These are phyloP conservation scores for Prunus davidiana DNA, from an alignment of 306 rosid species.

Conservation along the genomic window DNA sequence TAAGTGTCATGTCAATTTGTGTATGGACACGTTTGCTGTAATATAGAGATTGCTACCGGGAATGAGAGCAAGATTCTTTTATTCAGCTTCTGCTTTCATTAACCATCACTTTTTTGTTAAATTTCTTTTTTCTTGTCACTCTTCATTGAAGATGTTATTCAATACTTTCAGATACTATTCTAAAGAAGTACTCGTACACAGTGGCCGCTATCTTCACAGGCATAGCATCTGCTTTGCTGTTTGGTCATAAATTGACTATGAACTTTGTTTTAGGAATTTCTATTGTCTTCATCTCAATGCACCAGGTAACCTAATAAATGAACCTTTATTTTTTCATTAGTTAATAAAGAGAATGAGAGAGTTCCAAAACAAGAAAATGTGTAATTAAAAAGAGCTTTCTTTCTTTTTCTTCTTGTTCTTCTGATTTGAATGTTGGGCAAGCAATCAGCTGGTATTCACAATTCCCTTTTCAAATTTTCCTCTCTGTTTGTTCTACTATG, in stretches of 20 bases:
- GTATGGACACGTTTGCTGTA: background rate
- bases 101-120: too few relatives aligned
- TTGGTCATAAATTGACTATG: slow-evolving; percentile 91
- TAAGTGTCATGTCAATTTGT: background rate
- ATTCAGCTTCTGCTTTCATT: too few relatives aligned
- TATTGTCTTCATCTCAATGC: slow-evolving; percentile 97
- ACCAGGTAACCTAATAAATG: slow-evolving; percentile 60
- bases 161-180: too few relatives aligned
- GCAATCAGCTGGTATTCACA: slow-evolving; percentile 72
- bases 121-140: too few relatives aligned
- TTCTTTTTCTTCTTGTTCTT: background rate
- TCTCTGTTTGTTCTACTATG: background rate
- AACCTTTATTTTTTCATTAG: background rate
- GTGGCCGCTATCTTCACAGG: slow-evolving; percentile 98
- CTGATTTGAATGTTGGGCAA: slow-evolving; percentile 73
- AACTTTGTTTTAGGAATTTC: slow-evolving; percentile 93
- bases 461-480: background rate
- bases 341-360: background rate
- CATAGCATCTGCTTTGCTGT: slow-evolving; percentile 84
- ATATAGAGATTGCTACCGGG: background rate
- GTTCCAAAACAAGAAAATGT: slow-evolving; percentile 14
- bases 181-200: slow-evolving; percentile 95
- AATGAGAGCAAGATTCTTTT: too few relatives aligned
- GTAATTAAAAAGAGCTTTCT: background rate
- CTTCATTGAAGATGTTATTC: too few relatives aligned